Percentiles rank a stretch among this genome's conserved stretches.
Conservation (phyloP, 163 green algal species). For the Prototheca stagnorum region DNA sequence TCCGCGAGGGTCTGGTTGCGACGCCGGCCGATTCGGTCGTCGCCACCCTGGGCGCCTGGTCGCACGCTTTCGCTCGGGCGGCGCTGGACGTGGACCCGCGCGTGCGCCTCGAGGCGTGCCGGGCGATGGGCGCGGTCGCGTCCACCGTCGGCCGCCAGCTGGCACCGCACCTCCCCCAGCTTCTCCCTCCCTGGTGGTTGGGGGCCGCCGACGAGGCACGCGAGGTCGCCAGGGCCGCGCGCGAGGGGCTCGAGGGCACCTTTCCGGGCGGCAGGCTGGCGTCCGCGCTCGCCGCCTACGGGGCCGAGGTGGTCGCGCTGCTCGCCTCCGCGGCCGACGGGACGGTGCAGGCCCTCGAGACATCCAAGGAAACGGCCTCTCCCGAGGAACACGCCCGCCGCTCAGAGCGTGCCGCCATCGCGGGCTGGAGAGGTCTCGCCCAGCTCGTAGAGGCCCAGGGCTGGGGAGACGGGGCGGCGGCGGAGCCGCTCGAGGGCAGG, state of each 20-base stretch:
- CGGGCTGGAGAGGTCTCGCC: too few relatives aligned
- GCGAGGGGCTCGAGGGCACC: constrained; percentile 15
- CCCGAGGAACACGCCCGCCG: too few relatives aligned
- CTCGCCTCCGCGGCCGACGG: too few relatives aligned
- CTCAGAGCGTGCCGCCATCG: too few relatives aligned
- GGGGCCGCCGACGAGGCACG: constrained; percentile 37
- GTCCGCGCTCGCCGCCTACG: constrained; percentile 34
- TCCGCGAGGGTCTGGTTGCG: background rate
- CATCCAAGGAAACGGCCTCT: too few relatives aligned
- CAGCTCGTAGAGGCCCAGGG: too few relatives aligned
- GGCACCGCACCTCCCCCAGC: constrained; percentile 36
- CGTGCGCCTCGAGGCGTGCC: constrained; percentile 35
- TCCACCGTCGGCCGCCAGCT: constrained; percentile 26
- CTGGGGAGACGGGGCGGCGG: too few relatives aligned
- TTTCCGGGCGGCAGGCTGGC: constrained; percentile 28
- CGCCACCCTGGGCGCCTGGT: constrained; percentile 36
- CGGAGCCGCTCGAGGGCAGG: too few relatives aligned
- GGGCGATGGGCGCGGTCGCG: constrained; percentile 22
- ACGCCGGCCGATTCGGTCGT: background rate
- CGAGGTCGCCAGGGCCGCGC: constrained; percentile 37
- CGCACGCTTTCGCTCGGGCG: constrained; percentile 40
- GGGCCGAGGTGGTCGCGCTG: constrained; percentile 19
- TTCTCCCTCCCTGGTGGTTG: constrained; percentile 52
- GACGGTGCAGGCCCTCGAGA: too few relatives aligned
- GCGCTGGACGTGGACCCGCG: constrained; percentile 40